Base-by-base conservation (phyloP, 2,329 filamentous ascomycete species). In the Elsinoe perseae region DNA sequence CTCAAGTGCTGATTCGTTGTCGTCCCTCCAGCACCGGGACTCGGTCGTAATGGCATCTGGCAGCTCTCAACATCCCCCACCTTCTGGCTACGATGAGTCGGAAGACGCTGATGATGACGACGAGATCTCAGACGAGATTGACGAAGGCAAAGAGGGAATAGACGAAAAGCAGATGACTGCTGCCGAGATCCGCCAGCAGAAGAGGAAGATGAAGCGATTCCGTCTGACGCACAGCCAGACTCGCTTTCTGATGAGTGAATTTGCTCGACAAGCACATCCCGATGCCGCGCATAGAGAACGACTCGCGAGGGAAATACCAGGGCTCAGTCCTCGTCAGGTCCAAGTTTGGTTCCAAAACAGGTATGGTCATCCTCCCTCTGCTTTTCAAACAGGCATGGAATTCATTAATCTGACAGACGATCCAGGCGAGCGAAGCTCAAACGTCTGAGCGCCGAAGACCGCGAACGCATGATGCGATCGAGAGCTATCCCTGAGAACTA, bases 301-400 rank as follows among this genome's bases (percentile, higher is more conserved):
- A 46, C 77, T 97, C 34, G 92, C 91, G 3, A 79, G 86, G 61
- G 89, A 96, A 69, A 96, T 97, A 44, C 91, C 92, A 28, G 92
- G 91, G 0, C 74, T 97, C 50, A 95, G 88, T 65, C 89, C 91
- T 34, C 83, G 91, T 59, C 91, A 97, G 69, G 92, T 97, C 21
- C 91, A 97, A 71, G 91, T 97, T 50, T 97, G 91, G 92, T 97
- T 97, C 72, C 91, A 97, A 72, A 97, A 97, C 72, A 83, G 91
- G 91, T 95, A 80, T 64, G 79, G 66, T 61, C 58, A 30, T 38
- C 36, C 30, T 38, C 20, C 28, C 40, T 21, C 30, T 34, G 25
- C 48, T 36, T 36, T 36, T 52, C 25, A 52, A 14, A 36, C 38
- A 54, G 50, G 14, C 48, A 43, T 52, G 43, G 6, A 18, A 43